Evolutionary conservation across 331 rosid genomes (phyloP), one percentile per base, ranked within the genome.

Genomic region (Quercus tomentella): DNA sequence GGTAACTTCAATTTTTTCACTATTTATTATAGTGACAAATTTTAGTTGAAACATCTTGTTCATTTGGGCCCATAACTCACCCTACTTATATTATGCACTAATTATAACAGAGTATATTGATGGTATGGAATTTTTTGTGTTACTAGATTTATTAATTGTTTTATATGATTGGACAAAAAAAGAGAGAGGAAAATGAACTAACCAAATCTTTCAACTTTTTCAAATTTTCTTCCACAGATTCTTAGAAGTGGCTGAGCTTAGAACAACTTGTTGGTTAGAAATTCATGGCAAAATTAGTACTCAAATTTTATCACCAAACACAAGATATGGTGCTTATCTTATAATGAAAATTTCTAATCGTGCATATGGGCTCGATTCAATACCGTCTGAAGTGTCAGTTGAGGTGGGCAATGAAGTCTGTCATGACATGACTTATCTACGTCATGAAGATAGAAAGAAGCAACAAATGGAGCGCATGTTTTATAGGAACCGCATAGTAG

Each of bases 241-340:
- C 15, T 2, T 28, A 25, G 82, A 73, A 79, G 97, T 43, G 52
- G 90, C 63, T 15, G 89, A 88, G 83, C 92, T 92, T 1, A 89
- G 79, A 84, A 86, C 87, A 73, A 87, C 63, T 73, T 61, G 70
- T 6, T 84, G 92, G 93, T 74, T 92, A 37, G 92, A 90, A 80
- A 88, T 92, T 6, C 52, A 76, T 61, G 92, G 94, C 1, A 82
- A 72, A 75, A 86, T 90, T 2, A 80, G 81, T 37, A 86, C 85
- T 0, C 10, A 37, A 31, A 70, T 4, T 57, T 83, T 92, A 1
- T 84, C 92, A 1, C 56, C 73, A 9, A 87, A 84, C 83, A 89
- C 97, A 6, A 6, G 2, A 2, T 92, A 90, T 51, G 84, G 41
- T 28, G 95, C 92, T 4, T 89, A 91, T 86, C 87, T 91, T 0